Conservation (phyloP, 2,329 filamentous ascomycete species). For the Fusarium duplospermum region DNA sequence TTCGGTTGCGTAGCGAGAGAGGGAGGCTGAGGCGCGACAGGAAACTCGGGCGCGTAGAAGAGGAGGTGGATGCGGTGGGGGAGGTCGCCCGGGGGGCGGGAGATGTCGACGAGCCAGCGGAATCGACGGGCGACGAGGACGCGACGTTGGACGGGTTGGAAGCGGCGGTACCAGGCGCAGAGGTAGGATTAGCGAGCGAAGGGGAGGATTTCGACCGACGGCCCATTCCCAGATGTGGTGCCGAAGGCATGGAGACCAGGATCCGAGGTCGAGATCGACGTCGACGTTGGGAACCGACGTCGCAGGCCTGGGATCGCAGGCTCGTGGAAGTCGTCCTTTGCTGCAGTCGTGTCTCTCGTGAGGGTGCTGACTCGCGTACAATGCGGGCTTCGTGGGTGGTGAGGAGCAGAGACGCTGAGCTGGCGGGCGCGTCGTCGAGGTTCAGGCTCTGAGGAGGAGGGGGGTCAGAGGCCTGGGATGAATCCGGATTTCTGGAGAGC, state of each 20-base stretch:
- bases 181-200: conserved; percentile 54
- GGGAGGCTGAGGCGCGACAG: conserved; percentile 65
- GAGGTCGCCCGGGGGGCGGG: conserved; percentile 35
- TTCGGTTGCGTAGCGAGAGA: conserved; percentile 62
- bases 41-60: conserved; percentile 52
- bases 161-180: conserved; percentile 48
- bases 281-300: conserved; percentile 33
- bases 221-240: conserved; percentile 45
- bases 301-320: conserved; percentile 32
- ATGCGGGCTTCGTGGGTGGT: conserved; percentile 14
- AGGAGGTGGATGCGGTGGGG: conserved; percentile 38
- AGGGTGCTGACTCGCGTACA: conserved; percentile 21
- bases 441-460: conserved; percentile 29
- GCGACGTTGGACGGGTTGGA: conserved; percentile 54
- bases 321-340: conserved; percentile 22
- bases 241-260: conserved; percentile 43
- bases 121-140: conserved; percentile 46
- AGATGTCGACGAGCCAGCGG: conserved; percentile 52
- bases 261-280: conserved; percentile 40
- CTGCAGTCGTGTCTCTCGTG: conserved; percentile 18
- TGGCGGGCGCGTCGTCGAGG: conserved; percentile 28
- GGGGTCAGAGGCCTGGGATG: conserved; percentile 6
- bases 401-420: conserved; percentile 25
- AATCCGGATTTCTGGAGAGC: conserved; percentile 19
- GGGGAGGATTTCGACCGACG: conserved; percentile 43